A percentile compares a stretch with the other conserved stretches of the same genome.
These are phyloP conservation scores for Castanospermum australe DNA, from an alignment of 306 rosid species.

Conservation along the genomic window DNA sequence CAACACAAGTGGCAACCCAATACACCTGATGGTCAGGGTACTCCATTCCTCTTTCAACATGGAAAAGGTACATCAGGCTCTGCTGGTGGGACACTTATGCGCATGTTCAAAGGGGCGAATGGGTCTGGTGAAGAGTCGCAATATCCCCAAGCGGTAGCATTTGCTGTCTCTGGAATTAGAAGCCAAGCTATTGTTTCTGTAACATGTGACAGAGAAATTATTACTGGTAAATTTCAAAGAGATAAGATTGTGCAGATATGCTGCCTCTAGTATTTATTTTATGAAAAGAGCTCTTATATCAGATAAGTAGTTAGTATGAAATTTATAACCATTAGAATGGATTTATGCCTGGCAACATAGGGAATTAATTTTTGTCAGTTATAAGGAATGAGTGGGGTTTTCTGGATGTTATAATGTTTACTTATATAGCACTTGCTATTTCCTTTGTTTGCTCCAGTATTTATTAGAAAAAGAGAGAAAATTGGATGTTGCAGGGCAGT, in stretches of 20 bases:
- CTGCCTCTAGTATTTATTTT: slow-evolving; percentile 19
- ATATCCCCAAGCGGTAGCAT: slow-evolving; percentile 89
- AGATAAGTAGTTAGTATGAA: not conserved
- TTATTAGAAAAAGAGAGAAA: not conserved
- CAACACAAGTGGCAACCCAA: slow-evolving; percentile 99
- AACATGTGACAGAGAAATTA: slow-evolving; percentile 78
- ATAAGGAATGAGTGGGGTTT: not conserved
- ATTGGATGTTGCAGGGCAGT: not conserved
- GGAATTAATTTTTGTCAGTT: slow-evolving; percentile 12
- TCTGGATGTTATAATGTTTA: slow-evolving; percentile 1
- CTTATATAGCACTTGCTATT: not conserved
- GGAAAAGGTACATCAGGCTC: slow-evolving; percentile 67
- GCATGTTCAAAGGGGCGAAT: slow-evolving; percentile 83
- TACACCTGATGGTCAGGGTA: slow-evolving; percentile 97
- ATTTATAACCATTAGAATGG: not conserved
- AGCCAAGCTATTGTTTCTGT: slow-evolving; percentile 80
- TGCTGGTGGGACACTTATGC: slow-evolving; percentile 79
- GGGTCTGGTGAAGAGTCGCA: slow-evolving; percentile 71
- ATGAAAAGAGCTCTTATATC: not conserved
- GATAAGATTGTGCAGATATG: slow-evolving; percentile 11
- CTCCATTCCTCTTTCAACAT: slow-evolving; percentile 96
- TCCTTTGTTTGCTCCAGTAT: not conserved
- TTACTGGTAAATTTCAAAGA: slow-evolving; percentile 64
- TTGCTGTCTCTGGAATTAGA: slow-evolving; percentile 80
- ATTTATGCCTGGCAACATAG: slow-evolving; percentile 8